These are phyloP conservation scores for Scorias spongiosa DNA, from an alignment of 2,329 filamentous ascomycete genomes.

Conservation along the genomic window DNA sequence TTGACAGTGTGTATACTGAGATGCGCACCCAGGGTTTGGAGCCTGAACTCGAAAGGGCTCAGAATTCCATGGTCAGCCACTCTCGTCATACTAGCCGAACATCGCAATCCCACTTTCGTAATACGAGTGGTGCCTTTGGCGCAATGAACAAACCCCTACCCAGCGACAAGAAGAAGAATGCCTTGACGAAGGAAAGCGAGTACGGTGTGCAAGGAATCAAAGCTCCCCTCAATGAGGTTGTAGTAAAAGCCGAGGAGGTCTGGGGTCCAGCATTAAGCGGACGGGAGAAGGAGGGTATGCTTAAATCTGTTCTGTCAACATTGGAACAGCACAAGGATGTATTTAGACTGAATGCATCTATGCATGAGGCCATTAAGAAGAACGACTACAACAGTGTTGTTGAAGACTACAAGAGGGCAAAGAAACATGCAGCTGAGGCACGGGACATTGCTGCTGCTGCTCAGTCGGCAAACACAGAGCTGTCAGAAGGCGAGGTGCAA, in stretches of 20 bases:
- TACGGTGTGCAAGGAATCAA: constrained; percentile 84
- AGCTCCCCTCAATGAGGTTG: constrained; percentile 70
- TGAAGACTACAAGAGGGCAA: constrained; percentile 74
- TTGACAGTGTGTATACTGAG: constrained; percentile 96
- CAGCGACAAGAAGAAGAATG: constrained; percentile 64
- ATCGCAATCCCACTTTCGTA: constrained; percentile 23
- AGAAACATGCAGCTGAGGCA: constrained; percentile 65
- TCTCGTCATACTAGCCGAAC: constrained; percentile 55
- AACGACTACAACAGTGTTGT: constrained; percentile 81
- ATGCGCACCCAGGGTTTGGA: constrained; percentile 63
- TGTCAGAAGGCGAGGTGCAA: constrained; percentile 68
- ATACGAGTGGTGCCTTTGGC: constrained; percentile 21
- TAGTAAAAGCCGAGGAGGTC: constrained; percentile 87
- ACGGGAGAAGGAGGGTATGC: constrained; percentile 73
- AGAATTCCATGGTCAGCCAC: constrained; percentile 25
- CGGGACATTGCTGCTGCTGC: constrained; percentile 48
- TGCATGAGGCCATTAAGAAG: constrained; percentile 75
- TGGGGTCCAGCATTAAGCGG: constrained; percentile 92
- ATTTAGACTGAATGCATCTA: constrained; percentile 61
- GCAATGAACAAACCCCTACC: constrained; percentile 21
- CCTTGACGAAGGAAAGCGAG: constrained; percentile 80
- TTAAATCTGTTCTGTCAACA: constrained; percentile 61
- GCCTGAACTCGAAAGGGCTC: constrained; percentile 9
- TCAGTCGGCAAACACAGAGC: constrained; percentile 33
- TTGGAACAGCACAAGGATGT: constrained; percentile 68